phyloP scores from a whole-genome alignment of 179 eudicot genomes.

The Beta lomatogona region DNA sequence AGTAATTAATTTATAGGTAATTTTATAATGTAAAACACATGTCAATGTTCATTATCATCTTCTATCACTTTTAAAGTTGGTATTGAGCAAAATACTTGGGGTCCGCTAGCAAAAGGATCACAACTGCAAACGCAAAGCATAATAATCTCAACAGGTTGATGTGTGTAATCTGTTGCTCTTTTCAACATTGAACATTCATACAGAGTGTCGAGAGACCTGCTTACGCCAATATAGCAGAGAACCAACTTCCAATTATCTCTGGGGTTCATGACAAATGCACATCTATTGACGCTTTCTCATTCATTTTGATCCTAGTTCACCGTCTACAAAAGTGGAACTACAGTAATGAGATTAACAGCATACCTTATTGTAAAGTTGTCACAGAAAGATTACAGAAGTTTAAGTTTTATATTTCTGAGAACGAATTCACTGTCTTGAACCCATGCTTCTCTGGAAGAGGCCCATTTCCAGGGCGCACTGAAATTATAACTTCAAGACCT shows the following conservation, averaged over 20 bases:
- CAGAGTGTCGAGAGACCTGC: neutral
- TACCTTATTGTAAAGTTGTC: neutral
- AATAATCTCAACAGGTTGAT: too few species aligned
- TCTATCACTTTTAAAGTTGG: too few species aligned
- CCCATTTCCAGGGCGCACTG: slow-evolving; percentile 86
- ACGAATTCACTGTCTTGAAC: slow-evolving; percentile 64
- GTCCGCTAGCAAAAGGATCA: too few species aligned
- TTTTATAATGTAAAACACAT: neutral
- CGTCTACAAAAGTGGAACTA: neutral
- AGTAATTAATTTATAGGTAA: too few species aligned
- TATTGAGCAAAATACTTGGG: too few species aligned
- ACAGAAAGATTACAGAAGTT: slow-evolving; percentile 3
- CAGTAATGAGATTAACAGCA: neutral
- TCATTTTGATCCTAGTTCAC: neutral
- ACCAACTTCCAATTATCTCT: neutral
- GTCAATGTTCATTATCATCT: neutral
- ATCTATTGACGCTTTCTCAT: neutral
- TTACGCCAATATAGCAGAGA: neutral
- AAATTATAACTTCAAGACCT: slow-evolving; percentile 84
- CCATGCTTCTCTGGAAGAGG: slow-evolving; percentile 90
- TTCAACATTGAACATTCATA: neutral
- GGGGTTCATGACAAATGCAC: neutral
- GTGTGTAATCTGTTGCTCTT: neutral
- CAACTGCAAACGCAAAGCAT: too few species aligned
- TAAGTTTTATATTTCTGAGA: slow-evolving; percentile 59